Percentiles rank a stretch among this genome's conserved stretches.
These are phyloP conservation scores for Colletotrichum theobromicola DNA, from an alignment of 2,329 filamentous ascomycete species.

Conservation along the genomic window DNA sequence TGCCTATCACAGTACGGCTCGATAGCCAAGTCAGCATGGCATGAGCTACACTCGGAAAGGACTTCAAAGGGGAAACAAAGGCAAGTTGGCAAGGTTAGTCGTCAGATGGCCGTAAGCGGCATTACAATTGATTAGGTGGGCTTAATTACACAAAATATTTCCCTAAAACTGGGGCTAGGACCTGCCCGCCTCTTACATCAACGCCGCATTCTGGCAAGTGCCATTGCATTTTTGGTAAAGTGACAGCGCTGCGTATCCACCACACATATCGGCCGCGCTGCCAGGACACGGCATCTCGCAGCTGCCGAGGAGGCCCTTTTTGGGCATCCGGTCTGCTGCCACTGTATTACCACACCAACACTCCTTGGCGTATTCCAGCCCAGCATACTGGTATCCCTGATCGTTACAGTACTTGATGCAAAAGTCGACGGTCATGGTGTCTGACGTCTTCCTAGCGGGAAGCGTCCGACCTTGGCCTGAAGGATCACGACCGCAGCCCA, in stretches of 20 bases:
- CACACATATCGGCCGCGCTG: conserved; percentile 14
- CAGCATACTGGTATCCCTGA: conserved; percentile 33
- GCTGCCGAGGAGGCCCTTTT: conserved; percentile 44
- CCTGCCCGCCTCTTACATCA: conserved; percentile 8
- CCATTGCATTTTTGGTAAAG: conserved; percentile 40
- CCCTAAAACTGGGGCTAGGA: not conserved
- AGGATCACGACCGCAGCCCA: conserved; percentile 52
- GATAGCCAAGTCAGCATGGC: not conserved
- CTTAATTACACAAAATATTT: not conserved
- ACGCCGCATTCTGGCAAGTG: conserved; percentile 27
- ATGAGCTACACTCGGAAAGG: not conserved
- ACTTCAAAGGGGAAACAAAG: not conserved
- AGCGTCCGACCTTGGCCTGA: conserved; percentile 34
- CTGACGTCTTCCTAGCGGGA: conserved; percentile 28
- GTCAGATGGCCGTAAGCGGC: not conserved
- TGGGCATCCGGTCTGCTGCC: conserved; percentile 29
- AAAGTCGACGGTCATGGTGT: conserved; percentile 36
- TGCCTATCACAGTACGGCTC: not conserved
- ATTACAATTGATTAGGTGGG: not conserved
- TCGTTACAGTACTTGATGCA: conserved; percentile 37
- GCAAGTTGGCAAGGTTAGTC: not conserved
- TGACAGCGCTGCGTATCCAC: conserved; percentile 33
- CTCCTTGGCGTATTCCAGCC: conserved; percentile 42
- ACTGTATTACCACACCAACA: conserved; percentile 42
- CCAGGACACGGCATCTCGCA: conserved; percentile 35